Evolutionary conservation across 257 asterid species (phyloP), one percentile per base, ranked within the genome.

Genomic region (Gentiana straminea): DNA sequence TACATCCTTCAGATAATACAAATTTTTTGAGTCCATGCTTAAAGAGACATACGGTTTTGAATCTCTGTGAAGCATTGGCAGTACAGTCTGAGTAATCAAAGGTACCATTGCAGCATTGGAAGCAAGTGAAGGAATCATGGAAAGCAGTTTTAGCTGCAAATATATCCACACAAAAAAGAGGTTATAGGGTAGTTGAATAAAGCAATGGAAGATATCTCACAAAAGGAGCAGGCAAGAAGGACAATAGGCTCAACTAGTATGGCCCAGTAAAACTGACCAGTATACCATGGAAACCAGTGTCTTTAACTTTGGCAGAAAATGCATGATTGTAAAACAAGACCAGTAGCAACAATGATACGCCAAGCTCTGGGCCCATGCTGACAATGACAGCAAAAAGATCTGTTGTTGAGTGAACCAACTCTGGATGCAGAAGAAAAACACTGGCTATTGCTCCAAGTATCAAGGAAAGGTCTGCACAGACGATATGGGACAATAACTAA

Each of bases 101-200:
- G 97, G 97, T 48, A 77, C 71, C 95, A 92, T 85, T 49, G 96
- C 93, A 65, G 94, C 72, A 71, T 88, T 90, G 51, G 97, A 79
- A 68, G 90, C 95, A 70, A 83, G 84, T 58, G 93, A 78, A 8
- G 98, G 93, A 52, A 92, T 89, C 84, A 81, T 61, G 37, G 77
- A 78, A 84, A 88, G 72, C 61, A 92, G 84, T 72, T 92, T 83
- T 64, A 87, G 82, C 98, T 92, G 98, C 82, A 71, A 57, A 8
- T 13, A 48, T 52, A 69, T 44, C 46, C 51, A 64, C 54, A 48
- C 54, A 47, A 15, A 32, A 55, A 36, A 61, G 34, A 39, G 54
- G 48, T 38, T 39, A 48, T 34, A 48, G 13, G 57, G 60, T 52
- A 24, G 24, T 24, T 24, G 24, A 24, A 24, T 24, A 24, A 24